These are phyloP conservation scores for Saccharomyces mikatae DNA, from an alignment of 805 yeast genomes.

Conservation along the genomic window DNA sequence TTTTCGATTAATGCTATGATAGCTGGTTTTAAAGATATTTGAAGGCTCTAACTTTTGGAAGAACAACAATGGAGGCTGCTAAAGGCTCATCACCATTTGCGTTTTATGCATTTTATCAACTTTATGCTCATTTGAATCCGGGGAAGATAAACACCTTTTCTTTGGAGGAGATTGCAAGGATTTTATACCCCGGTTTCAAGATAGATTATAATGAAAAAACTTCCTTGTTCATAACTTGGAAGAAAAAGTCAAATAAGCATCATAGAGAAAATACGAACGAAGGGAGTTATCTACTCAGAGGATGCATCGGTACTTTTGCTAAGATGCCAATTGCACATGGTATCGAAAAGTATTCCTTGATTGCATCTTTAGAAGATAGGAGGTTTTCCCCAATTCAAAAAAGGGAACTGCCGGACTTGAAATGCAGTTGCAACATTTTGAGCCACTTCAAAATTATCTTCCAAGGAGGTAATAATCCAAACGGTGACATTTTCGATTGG, in stretches of 20 bases:
- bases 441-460: conserved; percentile 34
- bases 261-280: conserved; percentile 1
- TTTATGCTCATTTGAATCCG: conserved; percentile 16
- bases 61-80: conserved; percentile 3
- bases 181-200: conserved; percentile 11
- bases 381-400: conserved; percentile 60
- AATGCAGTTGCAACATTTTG: conserved; percentile 30
- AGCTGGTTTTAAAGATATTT: not conserved
- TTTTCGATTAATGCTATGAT: not conserved
- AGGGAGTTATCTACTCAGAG: conserved; percentile 44
- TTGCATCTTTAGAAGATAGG: conserved; percentile 70
- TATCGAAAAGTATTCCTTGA: conserved; percentile 50
- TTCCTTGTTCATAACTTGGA: conserved; percentile 90
- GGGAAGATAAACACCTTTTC: not conserved
- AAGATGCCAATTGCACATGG: conserved; percentile 48
- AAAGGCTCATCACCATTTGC: conserved; percentile 23
- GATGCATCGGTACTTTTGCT: conserved; percentile 89
- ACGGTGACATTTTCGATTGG: conserved; percentile 59
- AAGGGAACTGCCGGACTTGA: conserved; percentile 46
- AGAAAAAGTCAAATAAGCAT: conserved; percentile 29
- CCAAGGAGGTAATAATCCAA: conserved; percentile 22
- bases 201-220: conserved; percentile 19
- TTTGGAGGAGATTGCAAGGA: conserved; percentile 10
- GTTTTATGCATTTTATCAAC: conserved; percentile 28
- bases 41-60: not conserved